Evolutionary conservation across 805 yeast species (phyloP).

Genomic region (Candida berthetii): DNA sequence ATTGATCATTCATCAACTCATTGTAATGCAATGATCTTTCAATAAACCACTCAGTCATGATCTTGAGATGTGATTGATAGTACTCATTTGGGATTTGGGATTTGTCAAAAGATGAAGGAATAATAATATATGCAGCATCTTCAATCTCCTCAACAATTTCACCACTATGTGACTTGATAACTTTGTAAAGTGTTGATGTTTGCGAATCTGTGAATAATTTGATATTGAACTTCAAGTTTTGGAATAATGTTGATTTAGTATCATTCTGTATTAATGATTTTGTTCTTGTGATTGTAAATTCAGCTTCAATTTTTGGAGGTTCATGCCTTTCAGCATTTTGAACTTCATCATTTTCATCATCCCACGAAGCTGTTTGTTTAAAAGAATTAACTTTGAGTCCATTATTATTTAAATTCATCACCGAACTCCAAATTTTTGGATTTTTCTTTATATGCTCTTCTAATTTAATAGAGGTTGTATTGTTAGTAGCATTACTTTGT

Average conservation of each 20-base stretch:
- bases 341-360: constrained; percentile 9
- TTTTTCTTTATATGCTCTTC: constrained; percentile 2
- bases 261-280: background rate
- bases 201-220: constrained; percentile 36
- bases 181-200: constrained; percentile 28
- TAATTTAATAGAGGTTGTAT: background rate
- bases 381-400: no score
- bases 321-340: constrained; percentile 5
- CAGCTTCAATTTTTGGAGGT: background rate
- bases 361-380: constrained; percentile 12
- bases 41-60: constrained; percentile 76
- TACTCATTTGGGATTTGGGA: constrained; percentile 6
- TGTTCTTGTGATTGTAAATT: background rate
- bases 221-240: constrained; percentile 34
- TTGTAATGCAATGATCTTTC: constrained; percentile 66
- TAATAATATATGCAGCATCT: constrained; percentile 5
- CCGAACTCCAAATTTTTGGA: constrained; percentile 36
- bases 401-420: constrained; percentile 16
- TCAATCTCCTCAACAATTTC: constrained; percentile 4
- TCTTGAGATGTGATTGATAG: constrained; percentile 14
- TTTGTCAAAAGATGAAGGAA: constrained; percentile 11
- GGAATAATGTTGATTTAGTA: constrained; percentile 26
- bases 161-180: constrained; percentile 43
- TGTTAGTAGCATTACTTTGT: no score
- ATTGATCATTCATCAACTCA: constrained; percentile 41